A percentile compares a stretch with the other conserved stretches of the same genome.
phyloP scores from a whole-genome alignment of 1,284 basidiomycete genomes.

The Cutaneotrichosporon cavernicola region DNA sequence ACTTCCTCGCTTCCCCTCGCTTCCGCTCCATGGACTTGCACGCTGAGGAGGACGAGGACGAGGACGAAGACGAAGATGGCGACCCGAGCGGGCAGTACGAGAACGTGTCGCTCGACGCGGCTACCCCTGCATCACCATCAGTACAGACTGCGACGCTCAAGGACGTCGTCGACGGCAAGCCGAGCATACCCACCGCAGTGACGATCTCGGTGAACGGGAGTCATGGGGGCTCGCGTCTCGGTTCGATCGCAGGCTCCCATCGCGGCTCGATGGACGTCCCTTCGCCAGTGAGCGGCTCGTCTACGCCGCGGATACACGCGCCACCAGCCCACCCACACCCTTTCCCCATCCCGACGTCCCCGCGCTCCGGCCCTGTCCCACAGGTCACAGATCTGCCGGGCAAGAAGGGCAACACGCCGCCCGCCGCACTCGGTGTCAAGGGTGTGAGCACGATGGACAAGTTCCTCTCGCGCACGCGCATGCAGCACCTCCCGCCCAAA shows the following conservation, averaged over 20 bases:
- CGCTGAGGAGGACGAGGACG: slow-evolving; percentile 11
- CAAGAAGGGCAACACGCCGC: slow-evolving; percentile 14
- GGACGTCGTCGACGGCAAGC: slow-evolving; percentile 12
- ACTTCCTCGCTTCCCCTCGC: slow-evolving; percentile 2
- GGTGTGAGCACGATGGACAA: slow-evolving; percentile 49
- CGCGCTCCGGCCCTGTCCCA: slow-evolving; percentile 23
- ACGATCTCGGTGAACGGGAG: slow-evolving; percentile 10
- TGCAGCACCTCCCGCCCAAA: slow-evolving; percentile 81
- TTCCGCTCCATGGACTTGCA: slow-evolving; percentile 18
- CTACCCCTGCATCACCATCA: neutral
- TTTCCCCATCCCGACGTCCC: slow-evolving; percentile 36
- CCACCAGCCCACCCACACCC: slow-evolving; percentile 49
- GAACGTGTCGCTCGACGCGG: slow-evolving; percentile 34
- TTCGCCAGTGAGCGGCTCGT: slow-evolving; percentile 16
- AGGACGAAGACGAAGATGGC: slow-evolving; percentile 21
- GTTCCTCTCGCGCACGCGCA: slow-evolving; percentile 60
- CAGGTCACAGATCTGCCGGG: slow-evolving; percentile 13
- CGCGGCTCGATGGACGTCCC: slow-evolving; percentile 1
- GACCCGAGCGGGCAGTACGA: slow-evolving; percentile 41
- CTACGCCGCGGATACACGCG: slow-evolving; percentile 36
- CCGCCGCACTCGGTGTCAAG: slow-evolving; percentile 36
- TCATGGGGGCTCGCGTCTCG: neutral
- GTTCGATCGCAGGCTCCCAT: neutral
- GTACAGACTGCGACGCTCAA: neutral
- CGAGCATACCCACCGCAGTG: neutral